A percentile compares a stretch with the other conserved stretches of the same genome.
These are phyloP conservation scores for Kwoniella shivajii DNA, from an alignment of 1,284 basidiomycete species.

Conservation along the genomic window DNA sequence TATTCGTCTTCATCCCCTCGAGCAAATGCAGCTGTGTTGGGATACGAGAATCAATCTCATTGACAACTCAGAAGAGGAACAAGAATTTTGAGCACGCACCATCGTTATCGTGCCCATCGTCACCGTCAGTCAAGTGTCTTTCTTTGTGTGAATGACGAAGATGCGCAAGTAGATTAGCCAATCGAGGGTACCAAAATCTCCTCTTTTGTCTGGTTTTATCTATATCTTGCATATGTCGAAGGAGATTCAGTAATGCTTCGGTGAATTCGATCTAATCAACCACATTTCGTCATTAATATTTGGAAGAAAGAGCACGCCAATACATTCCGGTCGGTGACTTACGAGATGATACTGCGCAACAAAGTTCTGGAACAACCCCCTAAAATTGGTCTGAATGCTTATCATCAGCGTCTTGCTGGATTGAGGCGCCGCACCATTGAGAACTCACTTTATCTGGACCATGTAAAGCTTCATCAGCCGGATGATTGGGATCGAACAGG, in stretches of 20 bases:
- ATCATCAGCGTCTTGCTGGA: not conserved
- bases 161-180: slow-evolving; percentile 46
- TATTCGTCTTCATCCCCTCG: slow-evolving; percentile 26
- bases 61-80: not conserved
- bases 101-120: slow-evolving; percentile 38
- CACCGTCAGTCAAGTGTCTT: slow-evolving; percentile 30
- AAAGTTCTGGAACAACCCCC: slow-evolving; percentile 63
- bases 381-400: slow-evolving; percentile 40
- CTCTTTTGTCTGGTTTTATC: slow-evolving; percentile 61
- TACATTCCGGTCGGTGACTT: not conserved
- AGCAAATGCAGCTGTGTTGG: slow-evolving; percentile 25
- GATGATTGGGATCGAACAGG: slow-evolving; percentile 60
- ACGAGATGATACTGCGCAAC: slow-evolving; percentile 71
- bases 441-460: slow-evolving; percentile 16
- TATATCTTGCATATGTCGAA: slow-evolving; percentile 62
- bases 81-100: slow-evolving; percentile 16
- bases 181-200: slow-evolving; percentile 69
- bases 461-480: slow-evolving; percentile 22
- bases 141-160: slow-evolving; percentile 27
- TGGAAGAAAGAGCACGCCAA: not conserved
- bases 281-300: too few species aligned
- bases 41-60: too few species aligned
- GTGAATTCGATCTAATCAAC: slow-evolving; percentile 61
- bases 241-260: slow-evolving; percentile 57
- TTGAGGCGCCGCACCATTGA: not conserved